Base-by-base conservation (phyloP, 83 land plant species). In the Isoetes engelmannii region DNA sequence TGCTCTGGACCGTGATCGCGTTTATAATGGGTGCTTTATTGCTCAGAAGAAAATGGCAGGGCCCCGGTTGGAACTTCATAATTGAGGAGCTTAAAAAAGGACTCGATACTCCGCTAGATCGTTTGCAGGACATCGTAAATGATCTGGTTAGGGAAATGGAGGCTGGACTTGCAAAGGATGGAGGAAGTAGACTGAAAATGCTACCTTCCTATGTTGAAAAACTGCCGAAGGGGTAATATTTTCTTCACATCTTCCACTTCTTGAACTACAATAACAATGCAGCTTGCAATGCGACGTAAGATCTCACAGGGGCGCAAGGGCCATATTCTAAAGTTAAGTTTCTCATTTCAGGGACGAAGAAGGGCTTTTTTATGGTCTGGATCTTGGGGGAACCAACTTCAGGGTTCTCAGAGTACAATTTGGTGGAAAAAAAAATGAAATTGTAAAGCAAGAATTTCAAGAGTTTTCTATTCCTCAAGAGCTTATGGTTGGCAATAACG, bases 331-430 rank as follows among this genome's bases (percentile, higher is more conserved):
- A 15, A 15, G 15, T 15, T 58, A 15, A 5, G 15, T 7, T 63
- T 13, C 8, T 5, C 46, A 7, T 9, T 6, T 42, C 66, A 63
- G 66, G 6, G 8, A 63, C 46, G 66, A 63, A 28, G 42, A 43
- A 28, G 66, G 66, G 8, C 66, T 63, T 7, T 63, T 28, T 46
- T 63, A 63, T 42, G 66, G 47, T 7, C n/a, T 63, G 8, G 66
- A 63, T 28, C 28, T 63, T 15, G 66, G 66, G 10, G 66, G 66
- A 28, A 63, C 66, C 28, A 63, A 63, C 45, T 63, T 63, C 66
- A 19, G 66, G 45, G 66, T 63, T 7, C 46, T 63, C 5, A 21
- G 66, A n/a, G 66, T 63, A 42, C 66, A 63, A n/a, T 6, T 63
- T 43, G 66, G 46, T 63, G 66, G 66, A 19, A 63, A 43, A 46